A percentile compares a stretch with the other conserved stretches of the same genome.
Evolutionary conservation across 2,329 filamentous ascomycete species (phyloP).

Genomic region (Curvularia hawaiiensis): DNA sequence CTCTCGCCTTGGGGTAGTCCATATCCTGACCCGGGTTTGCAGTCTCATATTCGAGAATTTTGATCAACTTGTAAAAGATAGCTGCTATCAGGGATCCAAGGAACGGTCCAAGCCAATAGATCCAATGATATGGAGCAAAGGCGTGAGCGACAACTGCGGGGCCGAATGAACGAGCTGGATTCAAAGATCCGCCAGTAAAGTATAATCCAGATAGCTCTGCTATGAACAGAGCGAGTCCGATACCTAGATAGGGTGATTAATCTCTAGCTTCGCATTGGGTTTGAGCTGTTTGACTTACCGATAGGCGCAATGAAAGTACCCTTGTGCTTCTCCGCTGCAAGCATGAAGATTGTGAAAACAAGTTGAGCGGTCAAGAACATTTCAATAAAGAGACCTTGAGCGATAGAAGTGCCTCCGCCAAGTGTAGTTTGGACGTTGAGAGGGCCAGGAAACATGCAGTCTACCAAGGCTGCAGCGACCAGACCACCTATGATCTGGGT

Average conservation of each 20-base stretch:
- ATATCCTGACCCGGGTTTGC: slow-evolving; percentile 31
- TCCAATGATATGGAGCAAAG: slow-evolving; percentile 40
- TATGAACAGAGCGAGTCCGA: slow-evolving; percentile 42
- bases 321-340: slow-evolving; percentile 67
- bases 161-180: slow-evolving; percentile 53
- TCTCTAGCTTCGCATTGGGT: not conserved
- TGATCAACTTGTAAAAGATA: slow-evolving; percentile 55
- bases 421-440: slow-evolving; percentile 25
- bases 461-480: not conserved
- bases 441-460: not conserved
- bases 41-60: slow-evolving; percentile 41
- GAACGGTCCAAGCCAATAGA: slow-evolving; percentile 54
- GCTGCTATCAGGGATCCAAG: slow-evolving; percentile 52
- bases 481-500: not conserved
- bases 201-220: slow-evolving; percentile 41
- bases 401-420: slow-evolving; percentile 18
- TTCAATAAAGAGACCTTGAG: slow-evolving; percentile 30
- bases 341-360: slow-evolving; percentile 54
- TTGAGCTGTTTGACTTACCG: slow-evolving; percentile 29
- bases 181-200: slow-evolving; percentile 52
- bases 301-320: slow-evolving; percentile 61
- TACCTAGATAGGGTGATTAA: not conserved
- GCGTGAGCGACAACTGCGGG: slow-evolving; percentile 47
- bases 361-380: slow-evolving; percentile 35
- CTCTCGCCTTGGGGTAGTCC: no score